Conservation (phyloP, 352 stramenopile genomes). For the Phytophthora syringae region DNA sequence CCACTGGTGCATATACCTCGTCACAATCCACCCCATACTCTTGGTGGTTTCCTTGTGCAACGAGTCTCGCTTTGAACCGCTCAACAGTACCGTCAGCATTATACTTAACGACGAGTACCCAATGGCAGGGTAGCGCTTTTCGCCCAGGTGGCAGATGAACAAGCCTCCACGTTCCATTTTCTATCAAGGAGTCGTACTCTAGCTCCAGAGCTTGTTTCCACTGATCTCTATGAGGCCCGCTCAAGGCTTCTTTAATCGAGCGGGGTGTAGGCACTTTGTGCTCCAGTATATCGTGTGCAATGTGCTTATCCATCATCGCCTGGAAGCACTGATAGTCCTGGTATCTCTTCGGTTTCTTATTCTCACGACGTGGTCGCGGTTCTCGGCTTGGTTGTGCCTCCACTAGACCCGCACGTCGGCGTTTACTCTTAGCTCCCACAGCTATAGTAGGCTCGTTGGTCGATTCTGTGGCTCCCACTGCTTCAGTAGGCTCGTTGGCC, state of each 20-base stretch:
- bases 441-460: background rate
- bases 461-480: background rate
- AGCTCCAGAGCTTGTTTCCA: conserved; percentile 1
- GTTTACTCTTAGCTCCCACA: background rate
- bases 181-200: conserved; percentile 3
- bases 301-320: conserved; percentile 7
- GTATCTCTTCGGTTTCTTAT: conserved; percentile 12
- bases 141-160: background rate
- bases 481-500: background rate
- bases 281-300: background rate
- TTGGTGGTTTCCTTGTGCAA: conserved; percentile 18
- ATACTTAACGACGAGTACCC: conserved; percentile 6
- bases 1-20: conserved; percentile 6
- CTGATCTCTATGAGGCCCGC: conserved; percentile 1
- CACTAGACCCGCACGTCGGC: background rate
- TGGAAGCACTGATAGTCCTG: conserved; percentile 19
- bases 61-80: conserved; percentile 4
- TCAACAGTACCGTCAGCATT: conserved; percentile 8
- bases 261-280: background rate
- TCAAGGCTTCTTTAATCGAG: background rate
- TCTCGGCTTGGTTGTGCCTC: background rate
- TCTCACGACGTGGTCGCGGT: conserved; percentile 4
- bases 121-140: conserved; percentile 3
- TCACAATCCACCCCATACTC: conserved; percentile 8
- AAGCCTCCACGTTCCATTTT: conserved; percentile 6